phyloP scores from a whole-genome alignment of 140 eudicot genomes.

The Stevia rebaudiana region DNA sequence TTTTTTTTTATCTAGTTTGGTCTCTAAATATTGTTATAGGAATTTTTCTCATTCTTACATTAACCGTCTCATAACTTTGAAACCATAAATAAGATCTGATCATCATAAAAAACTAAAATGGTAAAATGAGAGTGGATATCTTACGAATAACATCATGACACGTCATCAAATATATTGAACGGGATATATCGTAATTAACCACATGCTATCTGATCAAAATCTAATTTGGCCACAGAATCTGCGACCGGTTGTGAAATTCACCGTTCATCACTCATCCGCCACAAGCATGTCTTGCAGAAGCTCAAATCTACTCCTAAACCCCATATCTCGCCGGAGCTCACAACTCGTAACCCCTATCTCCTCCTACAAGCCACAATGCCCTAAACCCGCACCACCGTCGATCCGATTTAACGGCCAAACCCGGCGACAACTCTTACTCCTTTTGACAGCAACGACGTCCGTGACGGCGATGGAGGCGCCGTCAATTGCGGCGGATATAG shows the following conservation, averaged over 20 bases:
- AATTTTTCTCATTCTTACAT: too few relatives aligned
- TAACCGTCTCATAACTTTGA: too few relatives aligned
- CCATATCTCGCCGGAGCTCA: constrained; percentile 16
- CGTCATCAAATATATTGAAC: not conserved
- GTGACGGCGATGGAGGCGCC: constrained; percentile 48
- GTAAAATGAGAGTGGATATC: not conserved
- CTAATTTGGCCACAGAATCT: constrained; percentile 24
- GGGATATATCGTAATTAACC: constrained; percentile 11
- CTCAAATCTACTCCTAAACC: constrained; percentile 24
- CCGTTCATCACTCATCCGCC: constrained; percentile 5
- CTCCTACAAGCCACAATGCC: constrained; percentile 24
- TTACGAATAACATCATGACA: constrained; percentile 11
- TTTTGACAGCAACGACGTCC: constrained; percentile 53
- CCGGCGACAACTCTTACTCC: constrained; percentile 54
- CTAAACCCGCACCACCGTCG: constrained; percentile 25
- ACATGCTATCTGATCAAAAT: constrained; percentile 4
- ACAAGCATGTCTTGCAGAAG: constrained; percentile 54
- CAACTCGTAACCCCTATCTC: constrained; percentile 18
- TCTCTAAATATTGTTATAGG: too few relatives aligned
- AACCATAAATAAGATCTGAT: too few relatives aligned
- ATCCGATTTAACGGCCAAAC: constrained; percentile 16
- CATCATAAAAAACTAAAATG: too few relatives aligned
- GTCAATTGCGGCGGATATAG: constrained; percentile 65
- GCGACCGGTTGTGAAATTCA: not conserved
- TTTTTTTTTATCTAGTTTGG: too few relatives aligned